Percentiles rank a stretch among this genome's conserved stretches.
phyloP scores from a whole-genome alignment of 352 stramenopile genomes.

The Peronospora destructor region DNA sequence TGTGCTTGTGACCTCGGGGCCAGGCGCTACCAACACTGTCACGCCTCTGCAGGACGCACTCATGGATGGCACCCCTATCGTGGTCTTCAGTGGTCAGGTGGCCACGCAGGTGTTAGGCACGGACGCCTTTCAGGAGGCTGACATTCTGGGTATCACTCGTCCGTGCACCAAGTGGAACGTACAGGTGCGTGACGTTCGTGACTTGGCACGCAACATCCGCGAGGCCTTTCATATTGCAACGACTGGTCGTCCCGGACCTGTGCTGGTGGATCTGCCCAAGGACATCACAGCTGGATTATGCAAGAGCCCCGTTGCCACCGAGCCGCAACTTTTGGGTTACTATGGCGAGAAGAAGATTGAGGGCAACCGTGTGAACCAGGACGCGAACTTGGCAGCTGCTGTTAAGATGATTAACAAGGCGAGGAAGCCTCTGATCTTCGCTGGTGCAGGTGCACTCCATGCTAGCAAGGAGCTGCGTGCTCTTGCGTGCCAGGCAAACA shows the following conservation, averaged over 20 bases:
- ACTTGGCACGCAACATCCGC: slow-evolving; percentile 91
- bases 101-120: slow-evolving; percentile 87
- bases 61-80: slow-evolving; percentile 92
- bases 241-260: slow-evolving; percentile 89
- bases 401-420: slow-evolving; percentile 89
- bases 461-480: slow-evolving; percentile 85
- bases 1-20: slow-evolving; percentile 90
- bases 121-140: slow-evolving; percentile 90
- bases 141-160: slow-evolving; percentile 79
- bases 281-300: slow-evolving; percentile 86
- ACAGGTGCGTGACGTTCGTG: slow-evolving; percentile 92
- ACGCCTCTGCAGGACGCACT: slow-evolving; percentile 91
- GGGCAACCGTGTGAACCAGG: slow-evolving; percentile 77
- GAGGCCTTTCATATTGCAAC: slow-evolving; percentile 94
- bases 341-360: slow-evolving; percentile 80
- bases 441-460: slow-evolving; percentile 87
- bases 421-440: slow-evolving; percentile 94
- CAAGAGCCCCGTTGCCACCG: slow-evolving; percentile 59
- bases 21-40: slow-evolving; percentile 91
- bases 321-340: slow-evolving; percentile 78
- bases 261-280: slow-evolving; percentile 94
- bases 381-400: slow-evolving; percentile 60
- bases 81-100: slow-evolving; percentile 92
- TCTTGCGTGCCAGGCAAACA: slow-evolving; percentile 89
- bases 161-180: slow-evolving; percentile 96